Base-by-base conservation (phyloP, 2,329 filamentous ascomycete species). In the Claviceps quebecensis region DNA sequence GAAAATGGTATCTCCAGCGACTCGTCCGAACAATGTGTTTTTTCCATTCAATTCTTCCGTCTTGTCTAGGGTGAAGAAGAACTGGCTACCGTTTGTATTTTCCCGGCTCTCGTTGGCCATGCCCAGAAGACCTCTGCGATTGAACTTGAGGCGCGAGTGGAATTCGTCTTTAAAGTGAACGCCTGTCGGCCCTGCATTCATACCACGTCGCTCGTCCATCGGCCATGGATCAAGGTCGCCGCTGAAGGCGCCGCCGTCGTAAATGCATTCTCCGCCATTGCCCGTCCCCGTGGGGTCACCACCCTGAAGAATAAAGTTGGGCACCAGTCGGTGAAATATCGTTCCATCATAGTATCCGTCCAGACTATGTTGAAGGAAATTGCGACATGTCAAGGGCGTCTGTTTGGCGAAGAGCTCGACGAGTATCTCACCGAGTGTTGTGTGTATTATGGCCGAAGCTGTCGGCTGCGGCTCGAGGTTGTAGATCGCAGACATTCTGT, bases 331-430 rank as follows among this genome's bases (percentile, higher is more conserved):
- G 70, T 98, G 93, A 70, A 98, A 98, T 55, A 93, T 83, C 0
- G 90, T 96, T 63, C 84, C 83, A 60, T 88, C 84, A 72, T 97
- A 98, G 73, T 97, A 97, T 59, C 89, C 89, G 65, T 98, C 90
- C 58, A 96, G 78, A 64, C 87, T 93, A 62, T 90, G 84, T 67
- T 98, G 93, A 39, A 98, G 77, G 69, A 98, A 98, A 72, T 96
- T 97, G 59, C 91, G 88, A 63, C 84, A 89, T 26, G 93, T 86
- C 55, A 96, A 75, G 8, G 93, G 93, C 0, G 87, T 86, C 69
- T 98, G 93, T 64, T 93, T 93, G 17, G 90, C 90, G 73, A 95
- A 98, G 52, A 98, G 82, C 67, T 95, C 88, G 68, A 98, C 78
- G 39, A 86, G 83, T 53, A 98, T 77, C 62, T 95, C 90, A 67